These are phyloP conservation scores for Candida schatavii DNA, from an alignment of 805 yeast species.

Conservation along the genomic window DNA sequence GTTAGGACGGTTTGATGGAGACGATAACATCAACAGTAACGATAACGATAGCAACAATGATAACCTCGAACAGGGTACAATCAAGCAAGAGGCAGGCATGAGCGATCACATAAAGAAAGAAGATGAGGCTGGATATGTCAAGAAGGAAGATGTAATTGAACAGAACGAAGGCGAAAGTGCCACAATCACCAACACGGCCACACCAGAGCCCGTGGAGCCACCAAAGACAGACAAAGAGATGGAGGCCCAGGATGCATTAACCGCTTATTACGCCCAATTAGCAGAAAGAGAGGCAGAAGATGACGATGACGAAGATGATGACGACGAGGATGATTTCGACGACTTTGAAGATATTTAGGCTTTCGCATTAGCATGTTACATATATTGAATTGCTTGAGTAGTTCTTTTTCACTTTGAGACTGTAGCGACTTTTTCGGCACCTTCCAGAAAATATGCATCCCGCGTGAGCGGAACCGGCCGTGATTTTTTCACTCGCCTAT, in stretches of 20 bases:
- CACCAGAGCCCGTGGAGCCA: constrained; percentile 28
- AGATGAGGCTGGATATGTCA: neutral
- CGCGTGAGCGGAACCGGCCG: no score
- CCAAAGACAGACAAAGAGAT: constrained; percentile 39
- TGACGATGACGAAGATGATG: constrained; percentile 55
- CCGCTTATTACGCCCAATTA: constrained; percentile 69
- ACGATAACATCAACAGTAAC: constrained; percentile 23
- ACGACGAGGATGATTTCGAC: constrained; percentile 36
- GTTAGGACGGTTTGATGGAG: constrained; percentile 53
- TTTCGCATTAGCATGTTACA: neutral
- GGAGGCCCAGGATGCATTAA: constrained; percentile 68
- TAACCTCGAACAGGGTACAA: constrained; percentile 11
- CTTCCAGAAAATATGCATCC: no score
- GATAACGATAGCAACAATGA: constrained; percentile 23
- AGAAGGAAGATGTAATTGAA: constrained; percentile 1
- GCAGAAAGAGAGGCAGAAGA: constrained; percentile 67
- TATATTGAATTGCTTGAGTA: no score
- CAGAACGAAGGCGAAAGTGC: constrained; percentile 8
- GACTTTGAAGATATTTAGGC: constrained; percentile 27
- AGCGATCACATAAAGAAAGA: constrained; percentile 4
- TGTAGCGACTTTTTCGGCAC: no score
- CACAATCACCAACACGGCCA: constrained; percentile 16
- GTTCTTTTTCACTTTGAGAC: no score
- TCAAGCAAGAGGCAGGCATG: constrained; percentile 9
- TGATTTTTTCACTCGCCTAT: neutral